phyloP scores from a whole-genome alignment of 768 basidiomycete genomes.

The Kwoniella sp. region DNA sequence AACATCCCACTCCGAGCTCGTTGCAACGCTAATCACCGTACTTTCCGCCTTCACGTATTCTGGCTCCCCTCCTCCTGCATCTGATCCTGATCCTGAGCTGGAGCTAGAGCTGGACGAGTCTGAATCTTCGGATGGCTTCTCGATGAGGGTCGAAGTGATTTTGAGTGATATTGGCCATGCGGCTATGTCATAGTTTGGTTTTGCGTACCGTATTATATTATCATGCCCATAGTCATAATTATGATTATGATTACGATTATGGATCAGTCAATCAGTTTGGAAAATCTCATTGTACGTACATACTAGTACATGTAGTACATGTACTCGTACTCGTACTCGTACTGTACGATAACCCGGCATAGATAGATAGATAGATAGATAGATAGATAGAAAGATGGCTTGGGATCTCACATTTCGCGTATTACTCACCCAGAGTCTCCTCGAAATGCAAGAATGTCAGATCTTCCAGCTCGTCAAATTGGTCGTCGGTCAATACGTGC shows the following conservation, averaged over 20 bases:
- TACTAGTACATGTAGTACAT: too few species aligned
- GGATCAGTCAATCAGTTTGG: neutral
- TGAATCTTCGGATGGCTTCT: constrained; percentile 6
- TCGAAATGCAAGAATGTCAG: constrained; percentile 26
- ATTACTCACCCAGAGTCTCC: constrained; percentile 12
- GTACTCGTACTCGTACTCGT: too few species aligned
- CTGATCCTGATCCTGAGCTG: neutral
- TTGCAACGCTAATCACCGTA: constrained; percentile 15
- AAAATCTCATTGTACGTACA: too few species aligned
- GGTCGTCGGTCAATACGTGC: constrained; percentile 22
- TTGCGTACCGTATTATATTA: too few species aligned
- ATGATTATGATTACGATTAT: too few species aligned
- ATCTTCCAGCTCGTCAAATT: constrained; percentile 31
- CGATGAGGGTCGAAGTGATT: constrained; percentile 15
- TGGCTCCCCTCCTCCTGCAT: neutral
- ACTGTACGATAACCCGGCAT: too few species aligned
- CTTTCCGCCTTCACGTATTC: constrained; percentile 8
- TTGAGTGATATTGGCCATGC: constrained; percentile 25
- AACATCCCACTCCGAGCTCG: constrained; percentile 24
- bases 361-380: too few species aligned
- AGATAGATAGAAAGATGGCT: too few species aligned
- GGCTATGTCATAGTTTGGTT: constrained; percentile 3
- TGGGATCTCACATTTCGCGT: too few species aligned
- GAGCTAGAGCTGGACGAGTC: neutral
- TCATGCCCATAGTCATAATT: too few species aligned